Base-by-base conservation (phyloP, 495 filamentous ascomycete species). In the Rhypophila decipiens region DNA sequence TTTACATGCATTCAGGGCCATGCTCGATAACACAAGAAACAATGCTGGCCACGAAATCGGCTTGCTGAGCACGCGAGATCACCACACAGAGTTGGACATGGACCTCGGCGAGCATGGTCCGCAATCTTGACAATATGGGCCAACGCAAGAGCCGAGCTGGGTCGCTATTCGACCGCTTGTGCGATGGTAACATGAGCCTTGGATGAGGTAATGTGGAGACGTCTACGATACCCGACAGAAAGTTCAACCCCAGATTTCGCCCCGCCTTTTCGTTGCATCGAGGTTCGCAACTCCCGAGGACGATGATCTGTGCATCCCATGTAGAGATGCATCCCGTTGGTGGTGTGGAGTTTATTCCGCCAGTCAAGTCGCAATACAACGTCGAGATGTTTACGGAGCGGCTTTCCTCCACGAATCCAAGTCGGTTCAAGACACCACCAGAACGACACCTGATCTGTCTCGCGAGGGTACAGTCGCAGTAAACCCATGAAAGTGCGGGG, bases 1-100 rank as follows among this genome's bases (percentile, higher is more conserved):
- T 5, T 23, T 56, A 3, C 47, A 50, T 3, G 68, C 67, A 0
- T 73, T 60, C 22, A 48, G 36, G 12, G 44, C 58, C 1, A 53
- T 57, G 0, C 52, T 49, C 0, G 49, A 54, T 2, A 67, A 65
- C 24, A 55, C 65, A n/a, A 52, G 49, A 15, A 51, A 52, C 3
- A 41, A 50, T 1, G 4, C 39, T 7, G 59, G 55, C 44, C 18
- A 20, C 2, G 42, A 46, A 2, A 52, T 73, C 23, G 47, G 44
- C n/a, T 48, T 73, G 17, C 51, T 73, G 27, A 66, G 64, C 10
- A 71, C 68, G 0, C 61, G 58, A 0, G 64, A 65, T 49, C 51
- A 70, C 13, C 68, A 73, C 27, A 62, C 63, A 3, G 47, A 27
- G 11, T 5, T 51, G 2, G 68, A 73, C 1, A 17, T 35, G 11